phyloP scores from a whole-genome alignment of 345 rosid genomes.

The Lagerstroemia speciosa region DNA sequence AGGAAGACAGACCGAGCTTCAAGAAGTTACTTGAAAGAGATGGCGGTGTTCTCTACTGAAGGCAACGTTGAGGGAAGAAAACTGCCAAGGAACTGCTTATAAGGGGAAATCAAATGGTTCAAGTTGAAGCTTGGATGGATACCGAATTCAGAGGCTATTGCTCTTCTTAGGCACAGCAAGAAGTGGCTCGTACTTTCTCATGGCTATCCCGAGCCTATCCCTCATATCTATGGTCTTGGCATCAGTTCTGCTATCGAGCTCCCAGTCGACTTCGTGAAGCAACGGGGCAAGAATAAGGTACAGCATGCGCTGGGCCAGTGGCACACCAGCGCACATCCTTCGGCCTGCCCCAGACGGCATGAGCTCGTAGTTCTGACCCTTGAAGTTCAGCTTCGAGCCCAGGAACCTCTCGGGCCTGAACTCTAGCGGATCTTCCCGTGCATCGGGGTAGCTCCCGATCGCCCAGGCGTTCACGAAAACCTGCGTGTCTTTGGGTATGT shows the following conservation, averaged over 20 bases:
- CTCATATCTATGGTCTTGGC: slow-evolving; percentile 23
- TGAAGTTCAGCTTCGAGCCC: slow-evolving; percentile 30
- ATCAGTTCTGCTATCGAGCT: slow-evolving; percentile 14
- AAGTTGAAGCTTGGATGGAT: not conserved
- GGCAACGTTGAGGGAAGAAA: no score
- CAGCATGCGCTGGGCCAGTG: slow-evolving; percentile 24
- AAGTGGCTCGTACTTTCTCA: slow-evolving; percentile 26
- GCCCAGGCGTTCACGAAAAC: slow-evolving; percentile 59
- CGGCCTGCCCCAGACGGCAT: slow-evolving; percentile 43
- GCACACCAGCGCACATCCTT: slow-evolving; percentile 36
- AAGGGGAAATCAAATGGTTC: no score
- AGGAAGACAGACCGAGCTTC: no score
- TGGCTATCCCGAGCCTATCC: slow-evolving; percentile 24
- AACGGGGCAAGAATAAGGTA: slow-evolving; percentile 26
- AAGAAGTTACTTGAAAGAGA: no score
- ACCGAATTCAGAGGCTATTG: not conserved
- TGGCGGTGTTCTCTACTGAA: no score
- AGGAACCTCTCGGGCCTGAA: slow-evolving; percentile 35
- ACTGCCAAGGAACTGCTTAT: no score
- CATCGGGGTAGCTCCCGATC: slow-evolving; percentile 42
- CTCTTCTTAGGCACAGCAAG: slow-evolving; percentile 23
- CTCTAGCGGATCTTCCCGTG: slow-evolving; percentile 28
- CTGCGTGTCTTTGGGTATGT: slow-evolving; percentile 38
- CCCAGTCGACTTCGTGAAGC: slow-evolving; percentile 37
- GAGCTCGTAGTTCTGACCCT: slow-evolving; percentile 28